phyloP scores from a whole-genome alignment of 352 stramenopile genomes.

The Phytophthora sansomeana region DNA sequence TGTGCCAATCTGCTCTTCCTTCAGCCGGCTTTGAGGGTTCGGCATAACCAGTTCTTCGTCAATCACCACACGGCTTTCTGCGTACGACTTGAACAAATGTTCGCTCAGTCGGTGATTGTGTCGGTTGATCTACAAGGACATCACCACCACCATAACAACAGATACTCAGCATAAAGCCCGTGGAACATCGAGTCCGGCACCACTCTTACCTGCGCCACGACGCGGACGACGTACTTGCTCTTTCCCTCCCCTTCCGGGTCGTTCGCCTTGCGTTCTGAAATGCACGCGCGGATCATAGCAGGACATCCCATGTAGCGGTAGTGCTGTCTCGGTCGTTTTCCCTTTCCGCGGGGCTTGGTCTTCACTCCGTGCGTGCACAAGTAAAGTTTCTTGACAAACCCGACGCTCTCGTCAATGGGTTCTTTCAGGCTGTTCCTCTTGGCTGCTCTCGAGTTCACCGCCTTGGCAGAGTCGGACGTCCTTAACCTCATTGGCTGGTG shows the following conservation, averaged over 20 bases:
- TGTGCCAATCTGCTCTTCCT: conserved; percentile 49
- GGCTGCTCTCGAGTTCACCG: conserved; percentile 78
- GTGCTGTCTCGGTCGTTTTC: conserved; percentile 80
- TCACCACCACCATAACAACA: neutral
- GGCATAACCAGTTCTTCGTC: conserved; percentile 79
- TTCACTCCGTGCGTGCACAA: conserved; percentile 87
- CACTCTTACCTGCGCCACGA: conserved; percentile 68
- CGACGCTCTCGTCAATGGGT: conserved; percentile 86
- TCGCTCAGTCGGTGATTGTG: conserved; percentile 89
- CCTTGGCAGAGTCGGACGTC: conserved; percentile 84
- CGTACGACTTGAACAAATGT: conserved; percentile 89
- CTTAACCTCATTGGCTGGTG: conserved; percentile 85
- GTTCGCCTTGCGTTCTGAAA: conserved; percentile 76
- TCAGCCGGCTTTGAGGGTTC: conserved; percentile 47
- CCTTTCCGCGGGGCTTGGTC: conserved; percentile 84
- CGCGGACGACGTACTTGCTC: conserved; percentile 84
- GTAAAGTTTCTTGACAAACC: conserved; percentile 89
- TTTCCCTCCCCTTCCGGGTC: conserved; percentile 56
- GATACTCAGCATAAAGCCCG: neutral
- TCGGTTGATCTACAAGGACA: conserved; percentile 65
- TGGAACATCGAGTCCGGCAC: neutral
- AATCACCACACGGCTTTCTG: conserved; percentile 86
- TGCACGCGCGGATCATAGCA: conserved; percentile 84
- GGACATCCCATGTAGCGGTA: conserved; percentile 88
- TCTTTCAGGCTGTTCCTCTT: conserved; percentile 87